Evolutionary conservation across 2,329 filamentous ascomycete species (phyloP), one percentile per base, ranked within the genome.

Genomic region (Aspergillus aculeatinus): DNA sequence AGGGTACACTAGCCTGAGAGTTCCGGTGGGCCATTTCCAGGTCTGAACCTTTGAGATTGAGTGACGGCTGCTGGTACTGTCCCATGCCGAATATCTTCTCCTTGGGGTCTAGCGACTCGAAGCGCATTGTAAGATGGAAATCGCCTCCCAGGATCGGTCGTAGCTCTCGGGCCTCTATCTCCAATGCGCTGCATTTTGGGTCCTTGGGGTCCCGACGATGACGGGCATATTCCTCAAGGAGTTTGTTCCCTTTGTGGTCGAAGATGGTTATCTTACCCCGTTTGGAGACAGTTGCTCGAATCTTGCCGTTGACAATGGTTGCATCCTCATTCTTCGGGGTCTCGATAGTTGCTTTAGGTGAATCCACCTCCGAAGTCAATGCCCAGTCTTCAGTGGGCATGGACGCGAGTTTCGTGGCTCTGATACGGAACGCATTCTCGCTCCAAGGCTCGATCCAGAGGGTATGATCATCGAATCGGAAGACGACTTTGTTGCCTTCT

Each of bases 21-120:
- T 89, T 89, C 1, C 86, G 81, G 42, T 89, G 87, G 0, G 87
- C 86, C 2, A 89, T 79, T 67, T 89, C 87, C 1, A 89, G 71
- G 59, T 89, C 85, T 0, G 77, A 68, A 0, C 87, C 87, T 65
- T 88, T 89, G 52, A 89, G 77, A 67, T 89, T 80, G n/a, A 89
- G 75, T 55, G 78, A 80, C 0, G 84, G 83, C 64, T 89, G 86
- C 66, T 89, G 87, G 61, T 89, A 89, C 71, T 89, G 87, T 0
- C 87, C 87, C 86, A 89, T 89, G 21, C 87, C 87, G 66, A 81
- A 89, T n/a, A 89, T 83, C 67, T 82, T 84, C 69, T 89, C 87
- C 19, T 82, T 75, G 0, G 75, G 72, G 56, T 82, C 71, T 55
- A 83, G 68, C 1, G 82, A 83, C 68, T 89, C 86, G 56, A 89